Percentiles rank a stretch among this genome's conserved stretches.
Evolutionary conservation across 257 asterid genomes (phyloP).

Genomic region (Solanum arcanum): DNA sequence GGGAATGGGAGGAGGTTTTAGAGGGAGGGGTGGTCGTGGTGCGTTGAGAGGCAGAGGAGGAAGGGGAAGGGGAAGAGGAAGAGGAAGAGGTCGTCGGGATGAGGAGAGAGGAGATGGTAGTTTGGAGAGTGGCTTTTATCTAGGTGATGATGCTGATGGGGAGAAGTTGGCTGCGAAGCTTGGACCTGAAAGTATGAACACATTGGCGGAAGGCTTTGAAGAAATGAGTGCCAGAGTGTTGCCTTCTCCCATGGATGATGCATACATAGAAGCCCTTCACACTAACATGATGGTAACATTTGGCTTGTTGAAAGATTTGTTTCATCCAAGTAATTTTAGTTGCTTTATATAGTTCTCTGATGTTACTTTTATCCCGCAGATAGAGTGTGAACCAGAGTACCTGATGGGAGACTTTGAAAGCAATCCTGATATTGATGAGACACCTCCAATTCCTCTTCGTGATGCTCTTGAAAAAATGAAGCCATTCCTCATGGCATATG

Average conservation of each 20-base stretch:
- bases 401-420: constrained; percentile 68
- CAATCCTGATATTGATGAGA: constrained; percentile 87
- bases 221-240: constrained; percentile 47
- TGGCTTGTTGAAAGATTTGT: neutral
- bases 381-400: constrained; percentile 88
- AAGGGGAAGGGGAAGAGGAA: constrained; percentile 6
- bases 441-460: constrained; percentile 62
- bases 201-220: constrained; percentile 55
- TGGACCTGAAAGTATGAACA: constrained; percentile 56
- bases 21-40: constrained; percentile 32
- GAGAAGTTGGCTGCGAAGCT: constrained; percentile 52
- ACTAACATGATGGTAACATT: constrained; percentile 55
- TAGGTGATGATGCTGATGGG: constrained; percentile 45
- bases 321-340: neutral
- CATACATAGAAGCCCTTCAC: constrained; percentile 50
- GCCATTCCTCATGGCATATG: constrained; percentile 77
- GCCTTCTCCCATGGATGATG: constrained; percentile 59
- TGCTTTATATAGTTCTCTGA: neutral
- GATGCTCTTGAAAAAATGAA: constrained; percentile 88
- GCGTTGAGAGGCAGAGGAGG: constrained; percentile 15
- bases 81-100: constrained; percentile 8
- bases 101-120: constrained; percentile 27
- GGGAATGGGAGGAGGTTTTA: constrained; percentile 10
- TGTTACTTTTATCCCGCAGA: constrained; percentile 26
- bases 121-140: constrained; percentile 16